Percentiles rank a stretch among this genome's conserved stretches.
Conservation (phyloP, 2,329 filamentous ascomycete genomes). For the Coniochaeta prunicola region DNA sequence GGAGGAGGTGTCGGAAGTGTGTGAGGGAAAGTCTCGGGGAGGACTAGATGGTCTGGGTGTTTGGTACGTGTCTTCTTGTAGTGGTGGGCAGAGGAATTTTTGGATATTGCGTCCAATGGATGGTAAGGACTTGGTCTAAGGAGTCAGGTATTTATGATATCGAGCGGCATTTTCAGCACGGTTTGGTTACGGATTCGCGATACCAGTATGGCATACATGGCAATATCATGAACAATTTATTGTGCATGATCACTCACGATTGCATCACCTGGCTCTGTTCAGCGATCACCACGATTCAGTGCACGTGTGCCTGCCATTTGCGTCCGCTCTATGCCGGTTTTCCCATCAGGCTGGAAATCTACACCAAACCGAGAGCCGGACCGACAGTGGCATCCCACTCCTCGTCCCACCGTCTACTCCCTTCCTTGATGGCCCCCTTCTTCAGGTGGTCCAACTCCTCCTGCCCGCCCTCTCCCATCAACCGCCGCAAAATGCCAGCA, state of each 20-base stretch:
- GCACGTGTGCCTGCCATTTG: too few relatives aligned
- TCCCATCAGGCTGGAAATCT: slow-evolving; percentile 3
- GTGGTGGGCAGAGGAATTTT: too few relatives aligned
- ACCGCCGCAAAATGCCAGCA: slow-evolving; percentile 49
- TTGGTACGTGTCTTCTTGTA: too few relatives aligned
- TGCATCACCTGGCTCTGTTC: too few relatives aligned
- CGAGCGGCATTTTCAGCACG: background rate
- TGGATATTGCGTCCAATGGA: too few relatives aligned
- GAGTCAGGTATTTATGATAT: background rate
- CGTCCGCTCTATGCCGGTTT: too few relatives aligned
- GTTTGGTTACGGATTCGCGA: background rate
- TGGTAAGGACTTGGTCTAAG: too few relatives aligned
- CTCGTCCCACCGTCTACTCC: slow-evolving; percentile 75
- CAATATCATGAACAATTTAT: background rate
- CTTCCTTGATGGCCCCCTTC: slow-evolving; percentile 66
- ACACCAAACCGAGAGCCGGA: slow-evolving; percentile 52
- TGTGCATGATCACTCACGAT: background rate
- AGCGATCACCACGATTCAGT: too few relatives aligned
- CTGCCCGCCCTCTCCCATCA: slow-evolving; percentile 50
- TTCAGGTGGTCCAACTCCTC: slow-evolving; percentile 54
- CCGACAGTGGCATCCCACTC: slow-evolving; percentile 87
- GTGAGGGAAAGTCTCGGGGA: slow-evolving; percentile 77
- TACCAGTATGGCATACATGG: background rate
- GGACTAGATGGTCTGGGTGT: slow-evolving; percentile 32
- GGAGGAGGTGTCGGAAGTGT: slow-evolving; percentile 68